These are phyloP conservation scores for Diutina ranongensis DNA, from an alignment of 1,139 yeast genomes.

Conservation along the genomic window DNA sequence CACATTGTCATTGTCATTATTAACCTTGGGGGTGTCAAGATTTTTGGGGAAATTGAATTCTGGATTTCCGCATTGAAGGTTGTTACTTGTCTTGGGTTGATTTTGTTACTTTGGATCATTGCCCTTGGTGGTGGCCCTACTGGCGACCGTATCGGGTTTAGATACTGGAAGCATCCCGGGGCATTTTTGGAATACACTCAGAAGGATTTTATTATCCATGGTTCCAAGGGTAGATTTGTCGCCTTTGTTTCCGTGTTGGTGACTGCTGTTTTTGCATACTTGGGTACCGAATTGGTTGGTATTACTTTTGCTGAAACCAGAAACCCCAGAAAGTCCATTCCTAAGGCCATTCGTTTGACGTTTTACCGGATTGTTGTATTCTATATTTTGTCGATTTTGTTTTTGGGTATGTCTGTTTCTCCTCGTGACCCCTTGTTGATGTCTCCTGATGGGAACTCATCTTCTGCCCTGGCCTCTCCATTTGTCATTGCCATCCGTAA, in stretches of 20 bases:
- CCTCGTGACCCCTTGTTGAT: slow-evolving; percentile 47
- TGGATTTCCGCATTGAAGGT: slow-evolving; percentile 54
- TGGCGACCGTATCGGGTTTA: slow-evolving; percentile 51
- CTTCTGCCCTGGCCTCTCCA: slow-evolving; percentile 57
- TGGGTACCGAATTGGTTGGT: slow-evolving; percentile 61
- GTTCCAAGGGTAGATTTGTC: slow-evolving; percentile 45
- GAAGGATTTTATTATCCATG: slow-evolving; percentile 17
- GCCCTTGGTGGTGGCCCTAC: slow-evolving; percentile 52
- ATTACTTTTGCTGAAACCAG: slow-evolving; percentile 70
- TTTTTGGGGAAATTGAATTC: slow-evolving; percentile 61
- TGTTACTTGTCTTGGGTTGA: slow-evolving; percentile 43
- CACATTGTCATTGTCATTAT: slow-evolving; percentile 29
- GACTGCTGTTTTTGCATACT: slow-evolving; percentile 63
- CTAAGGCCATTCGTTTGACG: slow-evolving; percentile 66
- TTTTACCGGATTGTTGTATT: slow-evolving; percentile 67
- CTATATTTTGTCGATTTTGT: slow-evolving; percentile 52
- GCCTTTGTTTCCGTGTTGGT: slow-evolving; percentile 58
- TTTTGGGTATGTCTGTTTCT: slow-evolving; percentile 68
- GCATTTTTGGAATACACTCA: slow-evolving; percentile 37
- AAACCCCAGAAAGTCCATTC: slow-evolving; percentile 65
- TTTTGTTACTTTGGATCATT: slow-evolving; percentile 34
- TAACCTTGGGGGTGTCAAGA: slow-evolving; percentile 28
- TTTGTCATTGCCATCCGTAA: slow-evolving; percentile 43
- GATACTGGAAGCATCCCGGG: slow-evolving; percentile 56
- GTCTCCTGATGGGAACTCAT: slow-evolving; percentile 17